These are phyloP conservation scores for Penicillium occitanis DNA, from an alignment of 2,329 filamentous ascomycete genomes.

Conservation along the genomic window DNA sequence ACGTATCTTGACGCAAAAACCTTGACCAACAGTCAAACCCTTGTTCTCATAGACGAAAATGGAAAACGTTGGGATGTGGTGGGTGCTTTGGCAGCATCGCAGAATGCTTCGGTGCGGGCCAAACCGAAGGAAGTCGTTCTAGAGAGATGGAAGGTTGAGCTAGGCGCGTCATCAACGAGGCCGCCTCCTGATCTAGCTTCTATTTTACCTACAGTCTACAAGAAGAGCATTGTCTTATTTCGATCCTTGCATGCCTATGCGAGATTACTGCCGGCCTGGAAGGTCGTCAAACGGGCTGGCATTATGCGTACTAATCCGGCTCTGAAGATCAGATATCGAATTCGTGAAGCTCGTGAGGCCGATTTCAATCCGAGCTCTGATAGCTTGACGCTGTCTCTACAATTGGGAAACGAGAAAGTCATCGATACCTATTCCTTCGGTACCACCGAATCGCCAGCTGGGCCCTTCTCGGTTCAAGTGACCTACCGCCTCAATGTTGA, in stretches of 20 bases:
- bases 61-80: slow-evolving; percentile 92
- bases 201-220: slow-evolving; percentile 84
- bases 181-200: slow-evolving; percentile 56
- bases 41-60: slow-evolving; percentile 83
- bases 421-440: slow-evolving; percentile 78
- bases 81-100: slow-evolving; percentile 71
- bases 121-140: slow-evolving; percentile 71
- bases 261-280: slow-evolving; percentile 82
- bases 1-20: slow-evolving; percentile 79
- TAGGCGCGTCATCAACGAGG: slow-evolving; percentile 63
- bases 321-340: slow-evolving; percentile 76
- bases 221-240: slow-evolving; percentile 94
- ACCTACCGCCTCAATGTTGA: slow-evolving; percentile 85
- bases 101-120: slow-evolving; percentile 50
- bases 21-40: slow-evolving; percentile 77
- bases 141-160: slow-evolving; percentile 85
- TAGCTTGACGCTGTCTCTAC: slow-evolving; percentile 68
- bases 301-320: slow-evolving; percentile 65
- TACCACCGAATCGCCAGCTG: slow-evolving; percentile 81
- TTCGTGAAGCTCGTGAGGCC: slow-evolving; percentile 60
- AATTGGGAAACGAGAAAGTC: slow-evolving; percentile 61
- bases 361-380: slow-evolving; percentile 60
- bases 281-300: slow-evolving; percentile 71
- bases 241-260: slow-evolving; percentile 81
- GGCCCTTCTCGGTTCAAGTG: slow-evolving; percentile 76